Conservation (phyloP, 2,329 filamentous ascomycete genomes). For the Aspergillus hortae region DNA sequence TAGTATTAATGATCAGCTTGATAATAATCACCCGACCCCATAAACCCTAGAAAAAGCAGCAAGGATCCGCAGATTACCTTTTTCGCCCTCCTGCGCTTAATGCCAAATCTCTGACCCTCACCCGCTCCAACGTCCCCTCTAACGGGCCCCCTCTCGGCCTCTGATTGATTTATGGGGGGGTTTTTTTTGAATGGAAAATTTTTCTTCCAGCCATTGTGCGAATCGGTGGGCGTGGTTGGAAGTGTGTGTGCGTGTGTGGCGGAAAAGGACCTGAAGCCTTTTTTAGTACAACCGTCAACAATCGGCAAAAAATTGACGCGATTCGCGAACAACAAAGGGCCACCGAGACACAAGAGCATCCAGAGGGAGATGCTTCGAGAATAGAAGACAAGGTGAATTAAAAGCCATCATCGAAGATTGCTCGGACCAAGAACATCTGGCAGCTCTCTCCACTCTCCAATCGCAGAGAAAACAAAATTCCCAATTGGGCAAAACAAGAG, state of each 20-base stretch:
- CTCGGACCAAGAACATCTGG: slow-evolving; percentile 1
- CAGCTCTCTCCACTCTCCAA: not conserved
- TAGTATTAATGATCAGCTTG: too few relatives aligned
- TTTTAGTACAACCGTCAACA: too few relatives aligned
- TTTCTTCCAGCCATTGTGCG: not conserved
- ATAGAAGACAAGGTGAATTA: not conserved
- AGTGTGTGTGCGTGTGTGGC: not conserved
- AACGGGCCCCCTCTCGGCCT: slow-evolving; percentile 13
- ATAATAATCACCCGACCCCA: not conserved
- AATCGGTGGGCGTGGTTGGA: slow-evolving; percentile 1
- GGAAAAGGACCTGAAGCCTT: too few relatives aligned
- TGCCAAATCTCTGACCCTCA: slow-evolving; percentile 17
- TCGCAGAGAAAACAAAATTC: slow-evolving; percentile 5
- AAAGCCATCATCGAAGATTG: too few relatives aligned
- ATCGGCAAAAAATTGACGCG: not conserved
- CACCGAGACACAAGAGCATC: too few relatives aligned
- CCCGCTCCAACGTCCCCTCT: slow-evolving; percentile 9
- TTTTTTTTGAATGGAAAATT: not conserved
- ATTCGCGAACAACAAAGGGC: not conserved
- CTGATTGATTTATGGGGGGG: not conserved
- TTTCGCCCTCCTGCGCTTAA: slow-evolving; percentile 20
- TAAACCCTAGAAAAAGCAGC: slow-evolving; percentile 1
- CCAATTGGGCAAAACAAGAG: slow-evolving; percentile 15
- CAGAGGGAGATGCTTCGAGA: not conserved
- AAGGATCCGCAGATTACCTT: slow-evolving; percentile 22